Evolutionary conservation across 2,329 filamentous ascomycete species (phyloP).

Genomic region (Pseudogymnoascus sp.): DNA sequence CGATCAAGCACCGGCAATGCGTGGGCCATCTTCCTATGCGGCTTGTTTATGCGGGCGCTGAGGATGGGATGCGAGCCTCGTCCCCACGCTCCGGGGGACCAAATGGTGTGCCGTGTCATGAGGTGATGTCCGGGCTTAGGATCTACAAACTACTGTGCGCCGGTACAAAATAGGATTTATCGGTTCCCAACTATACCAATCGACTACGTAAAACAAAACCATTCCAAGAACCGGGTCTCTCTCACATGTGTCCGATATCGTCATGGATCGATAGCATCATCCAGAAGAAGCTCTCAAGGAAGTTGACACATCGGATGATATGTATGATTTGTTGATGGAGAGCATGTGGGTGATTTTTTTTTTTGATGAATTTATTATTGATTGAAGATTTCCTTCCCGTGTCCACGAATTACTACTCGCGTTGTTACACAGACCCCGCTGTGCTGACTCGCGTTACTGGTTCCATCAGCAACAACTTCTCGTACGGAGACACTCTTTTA

Average conservation of each 20-base stretch:
- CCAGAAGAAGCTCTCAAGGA: background rate
- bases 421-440: slow-evolving; percentile 6
- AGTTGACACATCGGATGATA: slow-evolving; percentile 8
- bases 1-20: slow-evolving; percentile 3
- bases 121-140: background rate
- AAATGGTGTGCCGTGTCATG: slow-evolving; percentile 6
- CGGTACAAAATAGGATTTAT: background rate
- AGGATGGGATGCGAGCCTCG: background rate
- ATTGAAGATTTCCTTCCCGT: slow-evolving; percentile 7
- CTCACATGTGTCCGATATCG: background rate
- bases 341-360: background rate
- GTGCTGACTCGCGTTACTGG: background rate
- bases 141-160: slow-evolving; percentile 2
- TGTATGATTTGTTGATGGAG: background rate
- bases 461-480: slow-evolving; percentile 6
- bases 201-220: slow-evolving; percentile 3
- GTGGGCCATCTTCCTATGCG: background rate
- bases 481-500: background rate
- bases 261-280: background rate
- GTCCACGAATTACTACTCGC: background rate
- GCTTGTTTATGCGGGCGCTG: background rate
- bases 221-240: background rate
- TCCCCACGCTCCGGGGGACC: background rate
- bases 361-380: background rate
- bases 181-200: background rate